Base-by-base conservation (phyloP, 768 basidiomycete genomes). In the Lyophyllum decastes region DNA sequence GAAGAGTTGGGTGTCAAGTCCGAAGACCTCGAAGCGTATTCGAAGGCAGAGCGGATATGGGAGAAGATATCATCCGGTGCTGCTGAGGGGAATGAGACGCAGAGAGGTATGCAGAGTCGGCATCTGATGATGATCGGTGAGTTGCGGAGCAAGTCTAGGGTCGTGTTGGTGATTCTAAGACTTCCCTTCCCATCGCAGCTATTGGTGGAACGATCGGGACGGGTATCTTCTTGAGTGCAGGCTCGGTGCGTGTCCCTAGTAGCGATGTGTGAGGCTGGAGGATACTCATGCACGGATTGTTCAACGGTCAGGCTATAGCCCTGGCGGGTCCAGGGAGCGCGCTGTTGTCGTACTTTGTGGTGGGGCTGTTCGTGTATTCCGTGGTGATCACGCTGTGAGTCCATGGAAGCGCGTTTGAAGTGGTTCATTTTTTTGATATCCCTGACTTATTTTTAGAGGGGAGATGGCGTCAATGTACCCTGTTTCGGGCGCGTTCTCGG, bases 401-500 rank as follows among this genome's bases (percentile, higher is more conserved):
- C n/a, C n/a, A 43, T 26, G 26, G 8, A 7, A 48, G 27, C 30
- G 17, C 5, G 16, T 9, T n/a, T 6, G 3, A 3, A 1, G 9
- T n/a, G 16, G 16, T 5, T 11, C n/a, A 17, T 38, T 4, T 14
- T 16, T 2, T 12, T 44, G 12, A 33, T 34, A 3, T 24, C 30
- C 51, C 33, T 41, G 50, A 12, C 30, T 52, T 17, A 12, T 43
- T 26, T 52, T n/a, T 34, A 83, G 82, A 30, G 86, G 86, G 11
- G 86, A 88, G 66, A 87, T 89, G 86, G 76, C 85, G 21, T 78
- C 83, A 17, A 81, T 86, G 72, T 86, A 77, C 57, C 85, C 84
- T 0, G 82, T 87, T 24, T 82, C 83, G 24, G 86, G 84, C 33
- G 81, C 83, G 33, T 86, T 87, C 66, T 81, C 85, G 17, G 72